Percentiles rank a stretch among this genome's conserved stretches.
These are phyloP conservation scores for Cryptosporidium ubiquitum DNA, from an alignment of 169 alveolate species.

Conservation along the genomic window DNA sequence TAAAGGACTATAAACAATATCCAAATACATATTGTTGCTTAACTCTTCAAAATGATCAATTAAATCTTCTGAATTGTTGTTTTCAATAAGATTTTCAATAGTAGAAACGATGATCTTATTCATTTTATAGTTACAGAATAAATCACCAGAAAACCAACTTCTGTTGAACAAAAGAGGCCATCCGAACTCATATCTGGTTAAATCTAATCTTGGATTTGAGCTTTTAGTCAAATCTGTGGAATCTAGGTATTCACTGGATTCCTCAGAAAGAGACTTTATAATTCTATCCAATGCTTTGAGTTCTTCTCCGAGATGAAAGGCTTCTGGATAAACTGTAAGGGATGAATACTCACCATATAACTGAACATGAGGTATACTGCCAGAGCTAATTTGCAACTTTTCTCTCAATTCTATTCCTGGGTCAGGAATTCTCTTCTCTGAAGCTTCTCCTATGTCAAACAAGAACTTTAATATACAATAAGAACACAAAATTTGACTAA, in stretches of 20 bases:
- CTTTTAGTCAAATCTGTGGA: not conserved
- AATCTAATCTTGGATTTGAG: not conserved
- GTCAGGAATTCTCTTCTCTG: not conserved
- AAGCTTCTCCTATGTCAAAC: not conserved
- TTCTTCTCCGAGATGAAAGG: not conserved
- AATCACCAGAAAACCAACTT: slow-evolving; percentile 10
- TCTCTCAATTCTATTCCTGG: slow-evolving; percentile 26
- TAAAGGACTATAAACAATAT: not conserved
- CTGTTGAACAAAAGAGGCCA: slow-evolving; percentile 31
- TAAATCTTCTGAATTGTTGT: not conserved
- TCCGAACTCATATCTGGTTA: slow-evolving; percentile 4
- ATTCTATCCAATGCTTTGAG: not conserved
- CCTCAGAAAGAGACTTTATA: not conserved
- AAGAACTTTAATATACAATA: slow-evolving; percentile 7
- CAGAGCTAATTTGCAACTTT: slow-evolving; percentile 37
- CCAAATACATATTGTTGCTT: not conserved
- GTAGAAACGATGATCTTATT: slow-evolving; percentile 5
- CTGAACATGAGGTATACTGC: slow-evolving; percentile 63
- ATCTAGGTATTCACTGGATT: slow-evolving; percentile 1
- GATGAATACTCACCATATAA: slow-evolving; percentile 17
- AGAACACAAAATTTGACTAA: slow-evolving; percentile 33
- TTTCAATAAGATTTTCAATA: slow-evolving; percentile 2
- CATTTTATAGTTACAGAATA: not conserved
- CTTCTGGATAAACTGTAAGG: slow-evolving; percentile 50
- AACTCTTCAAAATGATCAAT: not conserved